Conservation (phyloP, 1,284 basidiomycete species). For the Ceratobasidium sp. region DNA sequence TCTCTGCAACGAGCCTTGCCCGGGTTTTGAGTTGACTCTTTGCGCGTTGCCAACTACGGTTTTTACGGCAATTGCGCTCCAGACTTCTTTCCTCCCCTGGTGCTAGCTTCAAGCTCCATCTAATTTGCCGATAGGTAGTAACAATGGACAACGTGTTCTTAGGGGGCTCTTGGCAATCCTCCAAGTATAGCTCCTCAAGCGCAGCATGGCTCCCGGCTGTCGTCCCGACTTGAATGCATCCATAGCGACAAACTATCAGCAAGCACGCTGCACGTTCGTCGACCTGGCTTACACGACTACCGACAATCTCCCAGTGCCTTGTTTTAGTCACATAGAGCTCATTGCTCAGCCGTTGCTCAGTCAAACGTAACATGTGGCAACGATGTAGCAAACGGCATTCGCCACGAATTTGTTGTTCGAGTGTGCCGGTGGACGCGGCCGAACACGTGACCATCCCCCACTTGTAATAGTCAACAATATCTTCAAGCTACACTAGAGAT, state of each 20-base stretch:
- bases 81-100: slow-evolving; percentile 7
- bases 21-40: slow-evolving; percentile 1
- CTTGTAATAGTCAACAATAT: too few species aligned
- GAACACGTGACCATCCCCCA: too few species aligned
- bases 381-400: too few species aligned
- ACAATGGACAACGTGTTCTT: background rate
- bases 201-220: slow-evolving; percentile 1
- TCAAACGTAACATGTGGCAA: too few species aligned
- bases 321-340: too few species aligned
- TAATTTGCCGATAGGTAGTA: slow-evolving; percentile 7
- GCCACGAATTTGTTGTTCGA: too few species aligned
- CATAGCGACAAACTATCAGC: slow-evolving; percentile 10
- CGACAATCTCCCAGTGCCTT: too few species aligned
- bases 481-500: too few species aligned
- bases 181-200: slow-evolving; percentile 22
- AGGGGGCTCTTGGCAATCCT: background rate
- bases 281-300: too few species aligned
- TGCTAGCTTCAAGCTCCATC: background rate
- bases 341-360: too few species aligned
- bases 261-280: background rate
- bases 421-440: too few species aligned
- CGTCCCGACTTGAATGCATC: slow-evolving; percentile 7
- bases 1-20: slow-evolving; percentile 2
- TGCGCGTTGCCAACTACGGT: slow-evolving; percentile 18
- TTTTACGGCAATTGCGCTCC: slow-evolving; percentile 29